phyloP scores from a whole-genome alignment of 108 stramenopile species.

The Mediolabrus comicus region DNA sequence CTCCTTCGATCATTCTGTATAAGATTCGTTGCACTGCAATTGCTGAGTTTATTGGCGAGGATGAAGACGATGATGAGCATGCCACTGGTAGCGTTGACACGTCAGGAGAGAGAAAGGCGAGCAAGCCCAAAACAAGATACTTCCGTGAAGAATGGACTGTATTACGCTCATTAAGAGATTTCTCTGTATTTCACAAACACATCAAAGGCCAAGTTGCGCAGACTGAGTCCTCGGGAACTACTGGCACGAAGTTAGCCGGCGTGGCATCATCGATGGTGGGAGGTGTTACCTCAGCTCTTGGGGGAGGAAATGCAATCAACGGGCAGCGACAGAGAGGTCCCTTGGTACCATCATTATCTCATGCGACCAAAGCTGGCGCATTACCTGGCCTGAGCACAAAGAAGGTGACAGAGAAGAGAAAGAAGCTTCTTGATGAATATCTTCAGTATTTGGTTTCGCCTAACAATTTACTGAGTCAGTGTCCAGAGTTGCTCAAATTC shows the following conservation, averaged over 20 bases:
- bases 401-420: conserved; percentile 62
- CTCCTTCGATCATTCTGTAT: conserved; percentile 52
- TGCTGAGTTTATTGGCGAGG: conserved; percentile 50
- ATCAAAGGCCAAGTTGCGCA: conserved; percentile 71
- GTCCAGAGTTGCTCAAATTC: conserved; percentile 74
- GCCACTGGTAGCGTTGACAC: conserved; percentile 4
- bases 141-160: conserved; percentile 84
- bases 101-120: neutral
- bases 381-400: conserved; percentile 58
- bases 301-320: conserved; percentile 24
- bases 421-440: conserved; percentile 71
- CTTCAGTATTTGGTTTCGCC: conserved; percentile 65
- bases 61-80: conserved; percentile 35
- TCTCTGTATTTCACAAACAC: conserved; percentile 80
- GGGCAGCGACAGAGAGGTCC: conserved; percentile 48
- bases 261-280: conserved; percentile 63
- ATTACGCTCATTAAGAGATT: conserved; percentile 75
- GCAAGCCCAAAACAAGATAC: conserved; percentile 17
- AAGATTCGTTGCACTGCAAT: conserved; percentile 72
- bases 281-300: conserved; percentile 34
- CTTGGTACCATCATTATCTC: conserved; percentile 73
- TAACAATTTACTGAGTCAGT: conserved; percentile 56
- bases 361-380: conserved; percentile 72
- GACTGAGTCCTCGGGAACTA: conserved; percentile 64
- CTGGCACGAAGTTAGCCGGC: conserved; percentile 69